Evolutionary conservation across 176 grass and related monocot genomes (phyloP), one percentile per base, ranked within the genome.

Genomic region (Avena sativa): DNA sequence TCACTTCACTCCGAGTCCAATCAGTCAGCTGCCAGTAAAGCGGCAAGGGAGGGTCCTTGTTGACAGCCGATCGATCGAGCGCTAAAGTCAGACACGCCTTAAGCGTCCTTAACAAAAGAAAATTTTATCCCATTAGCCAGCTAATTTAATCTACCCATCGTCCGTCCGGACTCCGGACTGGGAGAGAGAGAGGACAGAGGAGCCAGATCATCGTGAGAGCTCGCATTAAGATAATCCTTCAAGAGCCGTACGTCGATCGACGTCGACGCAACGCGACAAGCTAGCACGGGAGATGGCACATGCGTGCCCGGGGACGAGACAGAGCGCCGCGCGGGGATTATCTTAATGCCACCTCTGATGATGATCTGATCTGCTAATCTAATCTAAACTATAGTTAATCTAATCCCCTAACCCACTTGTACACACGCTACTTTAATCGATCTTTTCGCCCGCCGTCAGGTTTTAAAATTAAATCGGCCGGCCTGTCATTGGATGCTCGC

Each of bases 291-390:
- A 44, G 48, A 2, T 5, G 62, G 89, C 86, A 94, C 92, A 94
- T 91, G 92, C 67, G 2, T 6, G 62, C 25, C 60, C 69, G 46
- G 69, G 44, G 85, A 84, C 9, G 79, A 56, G 88, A 89, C 91
- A 93, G 89, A 81, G 86, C 92, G 86, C 89, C 86, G 86, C 89
- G 57, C 75, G 61, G 1, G 75, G 80, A 71, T 87, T 90, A 87
- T 87, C 70, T 87, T 90, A 92, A 89, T 86, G 79, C 72, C 5
- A n/a, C 2, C 60, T 0, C 84, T 66, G 30, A 25, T 48, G 9
- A 66, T 66, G 21, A 63, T 26, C 60, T 63, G 70, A 74, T 74
- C 44, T n/a, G 5, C 30, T 15, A 16, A 48, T 74, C 72, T 75
- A 52, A 75, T 74, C 71, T 74, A 74, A 49, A 43, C 84, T 78